These are phyloP conservation scores for Nemania sp. DNA, from an alignment of 2,329 filamentous ascomycete genomes.

Conservation along the genomic window DNA sequence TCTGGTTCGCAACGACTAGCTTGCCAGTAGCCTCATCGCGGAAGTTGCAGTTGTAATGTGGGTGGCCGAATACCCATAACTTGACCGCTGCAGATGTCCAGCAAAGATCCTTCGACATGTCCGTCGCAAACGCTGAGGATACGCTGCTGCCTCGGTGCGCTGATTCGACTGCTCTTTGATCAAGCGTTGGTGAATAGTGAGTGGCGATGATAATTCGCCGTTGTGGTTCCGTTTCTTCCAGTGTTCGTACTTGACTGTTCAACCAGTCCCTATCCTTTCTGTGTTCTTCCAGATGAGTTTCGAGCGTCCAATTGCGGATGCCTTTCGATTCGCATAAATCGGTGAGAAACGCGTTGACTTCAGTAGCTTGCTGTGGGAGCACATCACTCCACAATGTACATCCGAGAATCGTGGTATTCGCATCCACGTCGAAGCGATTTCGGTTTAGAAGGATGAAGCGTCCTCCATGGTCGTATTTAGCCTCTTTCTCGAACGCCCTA, in stretches of 20 bases:
- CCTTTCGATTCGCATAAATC: conserved; percentile 20
- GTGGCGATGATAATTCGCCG: conserved; percentile 28
- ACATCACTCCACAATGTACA: conserved; percentile 26
- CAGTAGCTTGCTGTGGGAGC: conserved; percentile 16
- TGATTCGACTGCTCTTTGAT: conserved; percentile 16
- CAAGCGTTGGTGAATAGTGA: conserved; percentile 25
- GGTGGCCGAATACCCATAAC: conserved; percentile 28
- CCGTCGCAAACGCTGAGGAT: conserved; percentile 29
- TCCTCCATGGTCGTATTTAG: conserved; percentile 20
- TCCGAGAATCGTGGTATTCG: conserved; percentile 27
- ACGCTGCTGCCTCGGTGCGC: conserved; percentile 12
- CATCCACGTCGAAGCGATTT: conserved; percentile 27
- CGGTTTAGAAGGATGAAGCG: conserved; percentile 28
- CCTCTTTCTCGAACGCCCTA: conserved; percentile 28
- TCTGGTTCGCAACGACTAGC: conserved; percentile 26
- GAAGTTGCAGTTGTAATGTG: conserved; percentile 28
- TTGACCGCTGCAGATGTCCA: conserved; percentile 21
- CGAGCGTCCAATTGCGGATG: conserved; percentile 27
- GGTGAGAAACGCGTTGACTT: conserved; percentile 20
- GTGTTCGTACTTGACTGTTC: conserved; percentile 20
- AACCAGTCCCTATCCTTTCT: conserved; percentile 26
- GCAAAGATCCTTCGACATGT: conserved; percentile 26
- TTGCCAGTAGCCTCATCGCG: conserved; percentile 24
- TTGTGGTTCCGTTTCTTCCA: conserved; percentile 24
- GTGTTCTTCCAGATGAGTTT: conserved; percentile 20